phyloP scores from a whole-genome alignment of 768 basidiomycete genomes.

The Coprinopsis marcescibilis region DNA sequence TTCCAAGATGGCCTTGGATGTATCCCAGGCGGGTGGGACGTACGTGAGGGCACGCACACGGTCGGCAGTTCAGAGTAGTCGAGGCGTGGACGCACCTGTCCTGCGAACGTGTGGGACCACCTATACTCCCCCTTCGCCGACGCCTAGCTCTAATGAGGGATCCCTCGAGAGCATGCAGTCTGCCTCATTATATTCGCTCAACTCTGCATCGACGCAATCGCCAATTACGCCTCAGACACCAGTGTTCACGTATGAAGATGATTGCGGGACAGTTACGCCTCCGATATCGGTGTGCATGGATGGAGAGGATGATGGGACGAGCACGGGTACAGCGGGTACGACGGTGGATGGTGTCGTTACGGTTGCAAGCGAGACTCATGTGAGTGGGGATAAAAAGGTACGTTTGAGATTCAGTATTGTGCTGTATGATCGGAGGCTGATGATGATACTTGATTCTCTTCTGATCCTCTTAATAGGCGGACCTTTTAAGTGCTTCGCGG shows the following conservation, averaged over 20 bases:
- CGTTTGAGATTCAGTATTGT: neutral
- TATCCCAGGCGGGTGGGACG: no score
- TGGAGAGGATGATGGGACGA: conserved; percentile 1
- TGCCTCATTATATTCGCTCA: conserved; percentile 3
- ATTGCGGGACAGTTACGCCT: no score
- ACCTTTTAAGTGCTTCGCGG: neutral
- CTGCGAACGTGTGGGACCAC: neutral
- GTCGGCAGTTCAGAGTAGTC: no score
- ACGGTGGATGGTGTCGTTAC: neutral
- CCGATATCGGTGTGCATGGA: neutral
- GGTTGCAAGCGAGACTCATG: no score
- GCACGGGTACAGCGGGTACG: neutral
- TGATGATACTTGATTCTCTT: neutral
- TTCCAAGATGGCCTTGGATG: neutral
- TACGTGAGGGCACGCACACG: no score
- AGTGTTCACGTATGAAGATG: conserved; percentile 2
- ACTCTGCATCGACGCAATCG: conserved; percentile 3
- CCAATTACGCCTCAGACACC: conserved; percentile 7
- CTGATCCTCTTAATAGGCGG: neutral
- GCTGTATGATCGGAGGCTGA: neutral
- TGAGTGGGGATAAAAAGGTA: neutral
- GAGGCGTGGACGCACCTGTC: no score
- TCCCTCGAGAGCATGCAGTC: no score
- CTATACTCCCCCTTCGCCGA: conserved; percentile 5
- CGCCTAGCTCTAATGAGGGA: no score